Evolutionary conservation across 176 grass and related monocot genomes (phyloP), one percentile per base, ranked within the genome.

Genomic region (Pontederia paniculata): DNA sequence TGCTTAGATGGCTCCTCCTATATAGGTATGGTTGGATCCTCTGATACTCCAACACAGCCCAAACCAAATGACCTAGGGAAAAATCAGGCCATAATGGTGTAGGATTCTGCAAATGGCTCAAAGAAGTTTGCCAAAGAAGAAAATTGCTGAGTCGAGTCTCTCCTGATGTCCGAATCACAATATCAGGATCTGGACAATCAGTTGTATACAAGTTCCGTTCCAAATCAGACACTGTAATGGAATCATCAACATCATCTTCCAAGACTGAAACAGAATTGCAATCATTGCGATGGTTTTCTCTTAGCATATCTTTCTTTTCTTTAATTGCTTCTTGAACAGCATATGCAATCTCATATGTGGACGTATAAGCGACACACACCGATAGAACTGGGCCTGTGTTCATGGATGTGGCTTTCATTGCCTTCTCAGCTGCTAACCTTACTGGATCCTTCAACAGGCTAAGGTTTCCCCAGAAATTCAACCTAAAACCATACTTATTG

Each of bases 111-210:
- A 88, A 45, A 61, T 88, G 89, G 11, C 71, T 82, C 23, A 79
- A 82, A 2, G 75, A 76, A 0, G 78, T 76, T 73, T 94, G 89
- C 84, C 84, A 88, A 0, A 94, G 68, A 43, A 94, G 80, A 44
- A 94, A 94, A 55, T 94, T 94, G 64, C 89, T 94, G 50, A 94
- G 55, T 1, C 84, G 80, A 42, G 68, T 79, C 64, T 94, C 89
- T 0, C 89, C 85, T 9, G 85, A 89, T 48, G 90, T 95, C 12
- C 85, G 76, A 51, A 95, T 76, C 58, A 89, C 67, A 17, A 95
- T 83, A 54, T 86, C 85, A 16, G 90, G 79, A 28, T 95, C 90
- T 1, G 65, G 76, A 59, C 79, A 89, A 20, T 67, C 78, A 3
- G 75, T 67, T 0, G 22, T 78, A 44, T 89, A 89, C 56, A 95